Base-by-base conservation (phyloP, 371 early-diverging fungal genomes). In the Rhizopus sp. region DNA sequence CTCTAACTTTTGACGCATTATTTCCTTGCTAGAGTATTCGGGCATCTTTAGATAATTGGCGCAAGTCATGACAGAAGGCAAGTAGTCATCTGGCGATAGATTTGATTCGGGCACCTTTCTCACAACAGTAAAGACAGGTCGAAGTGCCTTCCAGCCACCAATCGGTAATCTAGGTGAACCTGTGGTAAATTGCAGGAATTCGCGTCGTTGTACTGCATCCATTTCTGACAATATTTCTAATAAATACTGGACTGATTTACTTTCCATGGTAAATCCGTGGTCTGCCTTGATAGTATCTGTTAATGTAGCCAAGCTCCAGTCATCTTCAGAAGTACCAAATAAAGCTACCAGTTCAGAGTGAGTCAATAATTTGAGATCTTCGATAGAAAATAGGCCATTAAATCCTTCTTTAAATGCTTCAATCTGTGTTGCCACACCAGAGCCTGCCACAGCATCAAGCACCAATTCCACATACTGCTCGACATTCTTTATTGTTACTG, bases 1-100 rank as follows among this genome's bases (percentile, higher is more conserved):
- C 35, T 71, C 62, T 61, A 95, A 80, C 64, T 87, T 72, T 54
- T 75, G 63, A 33, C 64, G 70, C 80, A 94, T 82, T 3, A 91
- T 76, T n/a, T 84, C 88, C 50, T 81, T 75, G 37, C 65, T 63
- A 5, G 91, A 82, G 66, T 96, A 97, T 15, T 86, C 87, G 10
- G 96, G 96, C 69, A 97, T 83, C 75, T 97, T 97, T 51, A 97
- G 80, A 58, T 94, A 94, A 57, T 97, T 95, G 38, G 87, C 92
- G 66, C 98, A 97, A 0, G 98, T 97, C 96, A 96, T 97, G 29
- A 96, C 98, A 15, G 89, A 89, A 7, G 96, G 98, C 58, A 97
- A 66, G 55, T 89, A 93, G 50, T 89, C 88, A 62, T 96, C 94
- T 0, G 94, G 74, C 17, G 69, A 78, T 37, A 86, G 63, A 1